Base-by-base conservation (phyloP, 345 rosid genomes). In the Citrus inodora region DNA sequence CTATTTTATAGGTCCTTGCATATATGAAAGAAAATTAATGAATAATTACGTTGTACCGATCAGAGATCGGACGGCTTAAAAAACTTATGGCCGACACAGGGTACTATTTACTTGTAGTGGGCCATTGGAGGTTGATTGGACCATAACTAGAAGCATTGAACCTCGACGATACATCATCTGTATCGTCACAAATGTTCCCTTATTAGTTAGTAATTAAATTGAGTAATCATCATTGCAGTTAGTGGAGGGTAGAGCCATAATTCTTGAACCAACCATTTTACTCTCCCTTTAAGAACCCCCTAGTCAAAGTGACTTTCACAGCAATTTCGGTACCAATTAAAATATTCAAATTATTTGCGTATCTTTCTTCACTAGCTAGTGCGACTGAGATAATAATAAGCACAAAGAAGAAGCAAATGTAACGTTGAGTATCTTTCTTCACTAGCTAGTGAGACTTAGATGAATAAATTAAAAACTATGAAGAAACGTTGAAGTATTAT, bases 61-160 rank as follows among this genome's bases (percentile, higher is more conserved):
- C 33, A 75, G 13, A 63, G 63, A 76, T 65, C 35, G 28, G 8
- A 66, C 32, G 79, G 64, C 67, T 48, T 46, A 16, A 66, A 66
- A n/a, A 51, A 24, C 10, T 2, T 4, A 24, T 56, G 63, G 60
- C 73, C 77, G 80, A 76, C 77, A 77, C 70, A 24, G 33, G 27
- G 46, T 32, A 72, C 63, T 68, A 62, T 40, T 65, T 58, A 76
- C 33, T 24, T 37, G 58, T 55, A 33, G 78, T 58, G 84, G 84
- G 84, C 58, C 81, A 38, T 22, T 19, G 10, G 9, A 35, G 14
- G 10, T 16, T 66, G 51, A 48, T 77, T 40, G 68, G 62, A 30
- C 64, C 61, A 33, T n/a, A 61, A 76, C 40, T 75, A 85, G 77
- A 74, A 80, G 76, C 83, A 71, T 65, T 80, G 83, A 85, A 82